A percentile compares a stretch with the other conserved stretches of the same genome.
phyloP scores from a whole-genome alignment of 768 basidiomycete genomes.

The Phylloporus scabripes region DNA sequence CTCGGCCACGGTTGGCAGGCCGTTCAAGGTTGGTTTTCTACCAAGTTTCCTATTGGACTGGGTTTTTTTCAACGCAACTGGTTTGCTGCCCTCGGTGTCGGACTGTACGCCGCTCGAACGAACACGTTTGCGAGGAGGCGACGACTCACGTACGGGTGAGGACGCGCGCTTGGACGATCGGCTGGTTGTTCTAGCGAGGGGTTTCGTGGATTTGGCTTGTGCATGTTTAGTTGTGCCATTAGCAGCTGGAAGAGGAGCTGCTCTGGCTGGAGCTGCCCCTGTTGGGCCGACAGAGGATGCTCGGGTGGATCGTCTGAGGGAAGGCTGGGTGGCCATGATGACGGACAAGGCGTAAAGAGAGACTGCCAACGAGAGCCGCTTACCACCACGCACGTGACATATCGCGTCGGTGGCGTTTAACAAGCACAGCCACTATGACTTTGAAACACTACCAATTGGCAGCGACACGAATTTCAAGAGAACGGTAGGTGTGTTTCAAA shows the following conservation, averaged over 20 bases:
- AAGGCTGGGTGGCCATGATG: conserved; percentile 30
- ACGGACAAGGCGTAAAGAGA: not conserved
- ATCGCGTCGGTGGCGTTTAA: conserved; percentile 24
- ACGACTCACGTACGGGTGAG: conserved; percentile 44
- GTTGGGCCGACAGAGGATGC: conserved; percentile 43
- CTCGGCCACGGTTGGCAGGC: conserved; percentile 27
- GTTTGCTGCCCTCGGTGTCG: conserved; percentile 38
- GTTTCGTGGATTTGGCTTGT: conserved; percentile 31
- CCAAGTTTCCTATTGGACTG: conserved; percentile 23
- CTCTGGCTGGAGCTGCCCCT: conserved; percentile 22
- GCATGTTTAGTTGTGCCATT: conserved; percentile 31
- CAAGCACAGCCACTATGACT: conserved; percentile 21
- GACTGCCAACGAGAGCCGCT: not conserved
- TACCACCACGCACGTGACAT: conserved; percentile 19
- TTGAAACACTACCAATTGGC: conserved; percentile 8
- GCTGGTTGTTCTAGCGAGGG: conserved; percentile 18
- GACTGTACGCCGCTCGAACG: conserved; percentile 36
- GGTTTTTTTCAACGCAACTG: conserved; percentile 22
- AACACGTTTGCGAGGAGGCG: conserved; percentile 45
- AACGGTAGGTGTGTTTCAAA: conserved; percentile 2
- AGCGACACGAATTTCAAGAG: not conserved
- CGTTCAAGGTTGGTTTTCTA: conserved; percentile 28
- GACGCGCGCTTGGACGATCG: conserved; percentile 44
- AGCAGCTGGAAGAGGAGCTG: conserved; percentile 27
- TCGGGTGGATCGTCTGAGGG: conserved; percentile 50